These are phyloP conservation scores for Syzygium jambos DNA, from an alignment of 345 rosid genomes.

Conservation along the genomic window DNA sequence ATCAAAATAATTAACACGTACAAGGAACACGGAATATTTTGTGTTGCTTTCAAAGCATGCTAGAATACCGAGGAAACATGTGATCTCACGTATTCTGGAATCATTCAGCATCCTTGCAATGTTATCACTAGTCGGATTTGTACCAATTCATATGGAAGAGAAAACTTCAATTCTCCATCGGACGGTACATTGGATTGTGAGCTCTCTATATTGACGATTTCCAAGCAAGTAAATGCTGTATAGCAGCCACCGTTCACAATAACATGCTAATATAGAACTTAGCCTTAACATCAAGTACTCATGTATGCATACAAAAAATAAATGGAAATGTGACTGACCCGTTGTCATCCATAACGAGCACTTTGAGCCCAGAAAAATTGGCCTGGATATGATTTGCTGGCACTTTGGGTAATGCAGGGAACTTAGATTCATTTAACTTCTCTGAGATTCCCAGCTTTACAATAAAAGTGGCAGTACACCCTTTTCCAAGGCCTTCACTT, in stretches of 20 bases:
- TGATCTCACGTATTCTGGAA: neutral
- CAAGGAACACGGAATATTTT: neutral
- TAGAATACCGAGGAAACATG: neutral
- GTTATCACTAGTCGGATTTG: neutral
- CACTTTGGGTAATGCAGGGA: constrained; percentile 21
- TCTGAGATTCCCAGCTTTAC: constrained; percentile 70
- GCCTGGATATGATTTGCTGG: constrained; percentile 39
- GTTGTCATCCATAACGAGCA: constrained; percentile 86
- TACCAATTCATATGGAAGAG: neutral
- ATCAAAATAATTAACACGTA: neutral
- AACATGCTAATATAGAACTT: neutral
- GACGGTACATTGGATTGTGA: neutral
- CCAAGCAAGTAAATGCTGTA: neutral
- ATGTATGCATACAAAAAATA: neutral
- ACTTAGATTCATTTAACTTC: constrained; percentile 43
- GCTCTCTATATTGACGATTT: neutral
- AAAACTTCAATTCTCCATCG: neutral
- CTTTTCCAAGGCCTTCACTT: constrained; percentile 93
- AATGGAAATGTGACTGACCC: constrained; percentile 42
- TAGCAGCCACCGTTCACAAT: neutral
- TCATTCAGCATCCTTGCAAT: neutral
- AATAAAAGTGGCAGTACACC: constrained; percentile 74
- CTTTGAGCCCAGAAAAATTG: constrained; percentile 80
- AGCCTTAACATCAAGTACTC: neutral
- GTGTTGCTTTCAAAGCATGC: neutral